A percentile compares a stretch with the other conserved stretches of the same genome.
Evolutionary conservation across 768 basidiomycete genomes (phyloP).

Genomic region (Suillus cothurnatus): DNA sequence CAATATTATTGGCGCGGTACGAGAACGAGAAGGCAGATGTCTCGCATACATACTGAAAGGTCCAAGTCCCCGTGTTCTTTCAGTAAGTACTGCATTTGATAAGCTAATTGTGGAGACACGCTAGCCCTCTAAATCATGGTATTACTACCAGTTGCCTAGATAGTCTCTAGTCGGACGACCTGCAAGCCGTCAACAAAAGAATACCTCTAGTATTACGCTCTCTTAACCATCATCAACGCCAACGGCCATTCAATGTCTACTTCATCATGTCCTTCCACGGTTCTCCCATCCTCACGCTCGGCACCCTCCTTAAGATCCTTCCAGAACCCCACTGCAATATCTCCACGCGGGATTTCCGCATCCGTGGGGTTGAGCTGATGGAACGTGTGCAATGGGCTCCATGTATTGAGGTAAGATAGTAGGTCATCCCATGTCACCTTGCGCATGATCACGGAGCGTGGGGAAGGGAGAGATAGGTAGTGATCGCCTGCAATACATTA

Average conservation of each 20-base stretch:
- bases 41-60: background rate
- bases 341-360: constrained; percentile 47
- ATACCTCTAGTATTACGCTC: background rate
- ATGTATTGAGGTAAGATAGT: constrained; percentile 71
- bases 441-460: constrained; percentile 50
- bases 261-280: constrained; percentile 24
- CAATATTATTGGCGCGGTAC: no score
- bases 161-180: background rate
- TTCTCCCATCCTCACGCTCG: constrained; percentile 24
- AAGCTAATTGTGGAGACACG: background rate
- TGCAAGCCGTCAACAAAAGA: background rate
- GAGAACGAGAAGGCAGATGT: no score
- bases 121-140: background rate
- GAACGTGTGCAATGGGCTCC: constrained; percentile 69
- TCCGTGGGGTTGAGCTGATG: constrained; percentile 66
- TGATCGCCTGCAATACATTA: constrained; percentile 38
- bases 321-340: constrained; percentile 68
- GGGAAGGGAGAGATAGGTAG: constrained; percentile 38
- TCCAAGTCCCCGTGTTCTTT: background rate
- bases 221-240: constrained; percentile 28
- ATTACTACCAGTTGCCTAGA: no score
- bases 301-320: constrained; percentile 48
- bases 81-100: background rate
- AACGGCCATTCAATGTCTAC: constrained; percentile 45
- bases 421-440: constrained; percentile 70